Evolutionary conservation across 495 filamentous ascomycete genomes (phyloP), one percentile per base, ranked within the genome.

Genomic region (Tuber borchii): DNA sequence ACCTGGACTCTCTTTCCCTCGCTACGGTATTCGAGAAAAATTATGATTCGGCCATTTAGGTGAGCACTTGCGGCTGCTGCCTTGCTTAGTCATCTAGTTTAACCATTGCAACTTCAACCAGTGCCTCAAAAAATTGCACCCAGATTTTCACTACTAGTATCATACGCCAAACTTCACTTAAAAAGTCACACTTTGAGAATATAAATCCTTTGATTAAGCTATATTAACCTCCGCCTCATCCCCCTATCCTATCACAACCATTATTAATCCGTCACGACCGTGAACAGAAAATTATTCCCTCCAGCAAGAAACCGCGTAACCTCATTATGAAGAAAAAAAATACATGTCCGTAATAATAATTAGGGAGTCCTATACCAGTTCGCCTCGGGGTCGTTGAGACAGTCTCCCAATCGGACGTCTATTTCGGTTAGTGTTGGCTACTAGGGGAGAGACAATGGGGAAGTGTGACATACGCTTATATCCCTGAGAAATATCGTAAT

Each of bases 341-440:
- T 65, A 65, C 14, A 34, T 34, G 6, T 65, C 26, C 0, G 5
- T 19, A 12, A 34, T 19, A 12, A 34, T 65, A 65, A 65, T 56
- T 22, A 65, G 12, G 3, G 0, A 6, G 80, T 79, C 19, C 88
- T 87, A 77, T 91, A 92, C 90, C 90, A 92, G 76, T 88, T 87
- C 26, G 84, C 85, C 17, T 82, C 77, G 0, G 89, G 85, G 76
- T 91, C 89, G 1, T 85, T 86, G 69, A 91, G 78, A 80, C 90
- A 91, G 77, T 90, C 87, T 0, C 90, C 90, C 70, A 90, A 85
- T 40, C 88, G 88, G 37, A 89, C 88, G 42, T 71, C 79, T 82
- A 1, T 61, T 73, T 43, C 68, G 56, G 22, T 77, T 46, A 79
- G 73, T 46, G 68, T 31, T 37, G 14, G 61, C 42, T 10, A 44